Evolutionary conservation across 345 rosid species (phyloP).

Genomic region (Heritiera fomes): DNA sequence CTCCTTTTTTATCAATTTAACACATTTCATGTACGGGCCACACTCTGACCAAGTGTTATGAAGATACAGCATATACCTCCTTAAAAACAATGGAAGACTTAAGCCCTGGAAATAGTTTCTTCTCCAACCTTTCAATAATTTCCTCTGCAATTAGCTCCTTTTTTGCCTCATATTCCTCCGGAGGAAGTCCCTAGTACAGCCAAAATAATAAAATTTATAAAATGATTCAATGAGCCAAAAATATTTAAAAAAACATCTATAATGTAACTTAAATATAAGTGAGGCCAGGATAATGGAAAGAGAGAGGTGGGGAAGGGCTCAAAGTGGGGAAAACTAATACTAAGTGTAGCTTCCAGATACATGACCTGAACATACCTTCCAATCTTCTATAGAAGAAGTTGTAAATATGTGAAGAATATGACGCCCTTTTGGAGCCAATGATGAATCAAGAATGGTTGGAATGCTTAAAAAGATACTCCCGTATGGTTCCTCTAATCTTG

Average conservation of each 20-base stretch:
- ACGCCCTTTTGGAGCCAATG: conserved; percentile 75
- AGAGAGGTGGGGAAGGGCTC: background rate
- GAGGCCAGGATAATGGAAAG: background rate
- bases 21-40: background rate
- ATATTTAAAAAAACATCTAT: background rate
- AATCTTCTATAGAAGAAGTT: conserved; percentile 80
- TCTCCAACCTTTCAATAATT: conserved; percentile 76
- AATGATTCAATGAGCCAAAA: background rate
- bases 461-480: conserved; percentile 97
- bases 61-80: conserved; percentile 54
- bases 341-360: conserved; percentile 15
- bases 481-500: conserved; percentile 71
- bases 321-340: background rate
- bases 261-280: background rate
- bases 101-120: conserved; percentile 80
- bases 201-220: conserved; percentile 11
- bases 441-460: conserved; percentile 88
- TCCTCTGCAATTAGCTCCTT: conserved; percentile 63
- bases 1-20: background rate
- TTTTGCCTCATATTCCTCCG: conserved; percentile 73
- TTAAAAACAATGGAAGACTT: conserved; percentile 65
- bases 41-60: background rate
- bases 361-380: conserved; percentile 57
- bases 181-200: conserved; percentile 64
- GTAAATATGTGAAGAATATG: conserved; percentile 95